phyloP scores from a whole-genome alignment of 2,329 filamentous ascomycete species.

The Sphaerulina vaccinii region DNA sequence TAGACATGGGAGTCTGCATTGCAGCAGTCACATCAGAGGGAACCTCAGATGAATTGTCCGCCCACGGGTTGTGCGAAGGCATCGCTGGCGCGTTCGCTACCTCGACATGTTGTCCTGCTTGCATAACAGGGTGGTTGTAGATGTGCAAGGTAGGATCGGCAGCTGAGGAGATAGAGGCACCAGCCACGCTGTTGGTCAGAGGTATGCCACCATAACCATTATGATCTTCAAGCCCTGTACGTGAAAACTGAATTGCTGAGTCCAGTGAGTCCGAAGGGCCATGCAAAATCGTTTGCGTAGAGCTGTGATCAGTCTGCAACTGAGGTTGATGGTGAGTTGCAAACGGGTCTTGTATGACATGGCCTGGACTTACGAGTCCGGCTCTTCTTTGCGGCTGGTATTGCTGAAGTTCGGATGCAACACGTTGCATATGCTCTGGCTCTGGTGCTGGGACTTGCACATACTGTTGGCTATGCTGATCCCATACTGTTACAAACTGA shows the following conservation, averaged over 20 bases:
- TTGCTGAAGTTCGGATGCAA: not conserved
- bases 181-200: not conserved
- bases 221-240: not conserved
- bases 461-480: conserved; percentile 18
- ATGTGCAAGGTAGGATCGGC: not conserved
- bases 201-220: not conserved
- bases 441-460: conserved; percentile 14
- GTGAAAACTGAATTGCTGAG: not conserved
- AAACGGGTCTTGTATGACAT: conserved; percentile 13
- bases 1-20: not conserved
- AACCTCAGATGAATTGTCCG: not conserved
- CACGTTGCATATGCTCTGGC: conserved; percentile 9
- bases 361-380: conserved; percentile 12
- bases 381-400: not conserved
- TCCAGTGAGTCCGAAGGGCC: not conserved
- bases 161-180: not conserved
- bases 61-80: not conserved
- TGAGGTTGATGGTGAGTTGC: conserved; percentile 2
- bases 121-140: not conserved
- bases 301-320: not conserved
- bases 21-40: not conserved
- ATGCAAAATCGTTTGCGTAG: not conserved
- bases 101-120: not conserved
- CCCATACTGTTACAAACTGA: conserved; percentile 16
- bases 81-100: not conserved